Conservation (phyloP, 2,329 filamentous ascomycete genomes). For the Talaromyces atroroseus region DNA sequence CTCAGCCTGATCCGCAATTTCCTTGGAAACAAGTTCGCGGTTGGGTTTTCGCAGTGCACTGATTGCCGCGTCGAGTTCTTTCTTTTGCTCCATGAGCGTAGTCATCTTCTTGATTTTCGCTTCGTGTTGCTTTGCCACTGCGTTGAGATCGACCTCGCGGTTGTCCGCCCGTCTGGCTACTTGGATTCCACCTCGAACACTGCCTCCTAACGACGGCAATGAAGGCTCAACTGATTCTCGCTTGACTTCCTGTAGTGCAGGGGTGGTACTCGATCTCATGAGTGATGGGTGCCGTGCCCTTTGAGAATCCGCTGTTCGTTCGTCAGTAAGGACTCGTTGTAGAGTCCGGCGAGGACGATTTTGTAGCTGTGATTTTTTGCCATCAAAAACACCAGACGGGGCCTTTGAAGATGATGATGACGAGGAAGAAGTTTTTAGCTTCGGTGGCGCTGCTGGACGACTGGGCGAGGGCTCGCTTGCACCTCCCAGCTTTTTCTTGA, state of each 20-base stretch:
- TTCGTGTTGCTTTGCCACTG: constrained; percentile 40
- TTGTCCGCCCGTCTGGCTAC: constrained; percentile 42
- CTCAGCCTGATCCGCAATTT: constrained; percentile 40
- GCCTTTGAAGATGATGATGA: constrained; percentile 14
- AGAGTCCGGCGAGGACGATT: constrained; percentile 31
- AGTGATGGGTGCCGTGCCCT: constrained; percentile 33
- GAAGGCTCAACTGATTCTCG: constrained; percentile 39
- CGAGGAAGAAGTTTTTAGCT: constrained; percentile 22
- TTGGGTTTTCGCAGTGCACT: constrained; percentile 44
- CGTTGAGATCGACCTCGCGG: constrained; percentile 45
- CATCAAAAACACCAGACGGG: constrained; percentile 27
- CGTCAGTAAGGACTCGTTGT: constrained; percentile 44
- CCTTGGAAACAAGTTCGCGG: constrained; percentile 40
- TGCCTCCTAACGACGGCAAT: constrained; percentile 30
- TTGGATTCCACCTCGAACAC: constrained; percentile 40
- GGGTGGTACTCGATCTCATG: constrained; percentile 38
- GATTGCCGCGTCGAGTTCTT: constrained; percentile 46
- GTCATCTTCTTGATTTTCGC: constrained; percentile 43
- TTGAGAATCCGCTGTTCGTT: constrained; percentile 29
- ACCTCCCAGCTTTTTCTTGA: constrained; percentile 46
- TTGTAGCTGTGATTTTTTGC: constrained; percentile 23
- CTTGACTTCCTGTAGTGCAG: constrained; percentile 33
- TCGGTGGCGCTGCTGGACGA: constrained; percentile 24
- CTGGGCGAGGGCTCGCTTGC: constrained; percentile 32
- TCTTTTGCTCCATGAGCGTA: constrained; percentile 42